Percentiles rank a stretch among this genome's conserved stretches.
phyloP scores from a whole-genome alignment of 768 basidiomycete species.

The Macrocybe gigantea region DNA sequence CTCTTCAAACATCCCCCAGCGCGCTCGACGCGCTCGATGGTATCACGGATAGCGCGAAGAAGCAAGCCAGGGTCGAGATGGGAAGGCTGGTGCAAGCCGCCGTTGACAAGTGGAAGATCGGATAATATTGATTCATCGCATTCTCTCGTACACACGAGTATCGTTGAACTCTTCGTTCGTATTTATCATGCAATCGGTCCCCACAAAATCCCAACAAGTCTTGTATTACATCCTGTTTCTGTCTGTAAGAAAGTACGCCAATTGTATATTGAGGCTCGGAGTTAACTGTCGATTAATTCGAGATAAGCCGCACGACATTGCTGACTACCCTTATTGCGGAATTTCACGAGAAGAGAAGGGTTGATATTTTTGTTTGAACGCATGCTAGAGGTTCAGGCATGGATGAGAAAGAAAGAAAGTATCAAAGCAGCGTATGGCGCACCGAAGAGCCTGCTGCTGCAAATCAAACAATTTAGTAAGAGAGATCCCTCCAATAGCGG shows the following conservation, averaged over 20 bases:
- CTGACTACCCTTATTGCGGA: slow-evolving; percentile 55
- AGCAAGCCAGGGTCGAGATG: slow-evolving; percentile 76
- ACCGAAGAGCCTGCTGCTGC: slow-evolving; percentile 41
- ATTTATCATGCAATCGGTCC: not conserved
- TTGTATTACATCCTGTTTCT: slow-evolving; percentile 1
- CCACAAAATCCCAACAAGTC: slow-evolving; percentile 2
- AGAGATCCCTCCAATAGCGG: slow-evolving; percentile 71
- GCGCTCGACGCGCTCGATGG: slow-evolving; percentile 73
- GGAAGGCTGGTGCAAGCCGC: slow-evolving; percentile 64
- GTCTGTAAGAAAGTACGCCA: slow-evolving; percentile 2
- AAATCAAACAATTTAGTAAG: slow-evolving; percentile 47
- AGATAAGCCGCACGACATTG: slow-evolving; percentile 48
- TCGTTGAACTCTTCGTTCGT: slow-evolving; percentile 1
- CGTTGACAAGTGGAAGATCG: slow-evolving; percentile 72
- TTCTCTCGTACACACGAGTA: slow-evolving; percentile 4
- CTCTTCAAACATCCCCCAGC: slow-evolving; percentile 64
- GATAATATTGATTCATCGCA: slow-evolving; percentile 13
- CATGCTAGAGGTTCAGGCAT: not conserved
- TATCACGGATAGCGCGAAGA: slow-evolving; percentile 78
- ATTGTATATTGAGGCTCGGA: not conserved
- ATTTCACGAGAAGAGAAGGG: slow-evolving; percentile 46
- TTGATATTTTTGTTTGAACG: slow-evolving; percentile 10
- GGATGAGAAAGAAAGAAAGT: not conserved
- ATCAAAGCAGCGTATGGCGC: not conserved
- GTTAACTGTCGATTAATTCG: slow-evolving; percentile 20